phyloP scores from a whole-genome alignment of 345 rosid species.

The Hibiscus syriacus region DNA sequence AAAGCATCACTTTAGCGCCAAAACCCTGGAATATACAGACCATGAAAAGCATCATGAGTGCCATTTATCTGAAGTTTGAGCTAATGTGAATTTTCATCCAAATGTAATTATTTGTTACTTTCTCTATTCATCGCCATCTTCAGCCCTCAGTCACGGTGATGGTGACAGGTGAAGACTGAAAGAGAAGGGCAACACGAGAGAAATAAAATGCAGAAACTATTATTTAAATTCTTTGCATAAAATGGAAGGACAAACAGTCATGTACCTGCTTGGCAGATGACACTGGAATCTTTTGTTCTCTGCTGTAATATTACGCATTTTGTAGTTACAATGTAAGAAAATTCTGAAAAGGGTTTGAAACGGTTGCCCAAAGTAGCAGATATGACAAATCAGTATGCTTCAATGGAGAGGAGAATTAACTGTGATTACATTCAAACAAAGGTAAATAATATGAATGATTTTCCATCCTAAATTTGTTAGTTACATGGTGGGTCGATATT shows the following conservation, averaged over 20 bases:
- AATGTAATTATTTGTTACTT: conserved; percentile 13
- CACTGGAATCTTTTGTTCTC: too few relatives aligned
- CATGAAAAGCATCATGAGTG: conserved; percentile 17
- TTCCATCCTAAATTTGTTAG: not conserved
- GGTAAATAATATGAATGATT: not conserved
- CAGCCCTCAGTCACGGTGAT: not conserved
- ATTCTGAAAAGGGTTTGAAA: too few relatives aligned
- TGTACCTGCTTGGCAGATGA: too few relatives aligned
- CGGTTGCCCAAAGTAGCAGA: too few relatives aligned
- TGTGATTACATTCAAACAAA: not conserved
- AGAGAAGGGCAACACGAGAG: not conserved
- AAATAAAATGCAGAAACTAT: conserved; percentile 13
- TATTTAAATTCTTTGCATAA: not conserved
- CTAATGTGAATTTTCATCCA: conserved; percentile 14
- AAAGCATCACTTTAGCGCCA: too few relatives aligned
- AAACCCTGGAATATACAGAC: conserved; percentile 20
- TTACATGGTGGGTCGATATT: not conserved
- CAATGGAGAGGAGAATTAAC: not conserved
- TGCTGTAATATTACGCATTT: too few relatives aligned
- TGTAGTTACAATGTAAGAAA: too few relatives aligned
- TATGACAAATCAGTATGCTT: not conserved
- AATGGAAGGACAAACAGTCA: not conserved
- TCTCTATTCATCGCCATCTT: conserved; percentile 7
- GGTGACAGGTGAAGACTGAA: conserved; percentile 2
- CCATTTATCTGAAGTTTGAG: conserved; percentile 6